A percentile compares a stretch with the other conserved stretches of the same genome.
Evolutionary conservation across 176 grass and related monocot species (phyloP).

Genomic region (Lolium rigidum): DNA sequence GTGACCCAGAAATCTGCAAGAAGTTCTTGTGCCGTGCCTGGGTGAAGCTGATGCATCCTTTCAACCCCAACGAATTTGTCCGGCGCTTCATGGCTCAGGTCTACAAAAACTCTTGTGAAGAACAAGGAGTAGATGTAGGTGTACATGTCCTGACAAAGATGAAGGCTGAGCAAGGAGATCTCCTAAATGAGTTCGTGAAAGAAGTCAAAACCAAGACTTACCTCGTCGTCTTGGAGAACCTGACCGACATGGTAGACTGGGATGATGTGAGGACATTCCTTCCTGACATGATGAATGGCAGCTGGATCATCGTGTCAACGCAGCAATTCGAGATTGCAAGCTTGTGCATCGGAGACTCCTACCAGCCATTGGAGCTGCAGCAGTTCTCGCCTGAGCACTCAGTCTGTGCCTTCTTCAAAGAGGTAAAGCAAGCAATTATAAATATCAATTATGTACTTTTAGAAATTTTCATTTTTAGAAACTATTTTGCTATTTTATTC

Average conservation of each 20-base stretch:
- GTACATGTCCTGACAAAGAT: not conserved
- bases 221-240: conserved; percentile 47
- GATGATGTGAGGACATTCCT: conserved; percentile 12
- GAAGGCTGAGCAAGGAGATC: not conserved
- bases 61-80: not conserved
- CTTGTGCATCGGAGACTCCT: not conserved
- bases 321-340: not conserved
- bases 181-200: not conserved
- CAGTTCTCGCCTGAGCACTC: not conserved
- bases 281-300: conserved; percentile 28
- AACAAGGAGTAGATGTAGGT: not conserved
- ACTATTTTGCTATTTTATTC: no score
- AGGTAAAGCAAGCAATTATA: not conserved
- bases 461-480: no score
- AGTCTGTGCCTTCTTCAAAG: not conserved
- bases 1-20: not conserved
- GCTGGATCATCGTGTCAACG: conserved; percentile 44
- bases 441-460: no score
- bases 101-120: not conserved
- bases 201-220: conserved; percentile 19
- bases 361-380: not conserved
- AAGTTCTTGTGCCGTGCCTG: not conserved
- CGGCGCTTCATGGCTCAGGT: conserved; percentile 10
- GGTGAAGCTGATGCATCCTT: conserved; percentile 29
- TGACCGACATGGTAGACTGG: conserved; percentile 30